Percentiles rank a stretch among this genome's conserved stretches.
Evolutionary conservation across 352 stramenopile genomes (phyloP).

Genomic region (Chrysophaeum taylorii): DNA sequence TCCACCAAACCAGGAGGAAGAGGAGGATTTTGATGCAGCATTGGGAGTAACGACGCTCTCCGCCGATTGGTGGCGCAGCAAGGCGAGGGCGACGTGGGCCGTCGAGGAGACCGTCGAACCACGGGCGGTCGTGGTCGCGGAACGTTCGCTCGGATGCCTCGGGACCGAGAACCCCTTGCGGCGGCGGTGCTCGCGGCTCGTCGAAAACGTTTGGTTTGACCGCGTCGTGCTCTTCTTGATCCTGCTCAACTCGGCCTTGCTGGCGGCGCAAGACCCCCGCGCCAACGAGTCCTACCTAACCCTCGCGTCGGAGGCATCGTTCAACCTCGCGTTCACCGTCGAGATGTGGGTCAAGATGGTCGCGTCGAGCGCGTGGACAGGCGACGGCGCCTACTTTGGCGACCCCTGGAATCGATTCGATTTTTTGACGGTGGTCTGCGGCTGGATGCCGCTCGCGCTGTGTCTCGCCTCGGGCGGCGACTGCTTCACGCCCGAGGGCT

Average conservation of each 20-base stretch:
- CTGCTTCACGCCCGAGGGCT: background rate
- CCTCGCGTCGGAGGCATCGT: constrained; percentile 50
- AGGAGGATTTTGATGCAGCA: too few relatives aligned
- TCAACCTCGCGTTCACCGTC: constrained; percentile 53
- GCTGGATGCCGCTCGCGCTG: constrained; percentile 32
- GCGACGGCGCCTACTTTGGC: constrained; percentile 40
- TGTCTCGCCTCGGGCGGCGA: background rate
- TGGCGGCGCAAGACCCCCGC: constrained; percentile 19
- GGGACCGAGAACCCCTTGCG: constrained; percentile 8
- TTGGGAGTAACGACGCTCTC: too few relatives aligned
- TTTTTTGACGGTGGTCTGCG: constrained; percentile 64
- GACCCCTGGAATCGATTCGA: constrained; percentile 69
- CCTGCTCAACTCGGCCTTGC: constrained; percentile 19
- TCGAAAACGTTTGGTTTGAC: constrained; percentile 12
- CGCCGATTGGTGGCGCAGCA: too few relatives aligned
- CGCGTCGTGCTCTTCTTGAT: constrained; percentile 20
- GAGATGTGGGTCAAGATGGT: constrained; percentile 66
- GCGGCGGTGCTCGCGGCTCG: background rate
- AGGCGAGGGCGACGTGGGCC: too few relatives aligned
- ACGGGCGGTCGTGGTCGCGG: too few relatives aligned
- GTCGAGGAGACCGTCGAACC: too few relatives aligned
- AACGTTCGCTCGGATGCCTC: too few relatives aligned
- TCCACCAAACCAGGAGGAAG: too few relatives aligned
- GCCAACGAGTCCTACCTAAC: background rate
- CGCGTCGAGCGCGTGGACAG: constrained; percentile 45